Evolutionary conservation across 495 filamentous ascomycete species (phyloP), one percentile per base, ranked within the genome.

Genomic region (Tetracladium marchalianum): DNA sequence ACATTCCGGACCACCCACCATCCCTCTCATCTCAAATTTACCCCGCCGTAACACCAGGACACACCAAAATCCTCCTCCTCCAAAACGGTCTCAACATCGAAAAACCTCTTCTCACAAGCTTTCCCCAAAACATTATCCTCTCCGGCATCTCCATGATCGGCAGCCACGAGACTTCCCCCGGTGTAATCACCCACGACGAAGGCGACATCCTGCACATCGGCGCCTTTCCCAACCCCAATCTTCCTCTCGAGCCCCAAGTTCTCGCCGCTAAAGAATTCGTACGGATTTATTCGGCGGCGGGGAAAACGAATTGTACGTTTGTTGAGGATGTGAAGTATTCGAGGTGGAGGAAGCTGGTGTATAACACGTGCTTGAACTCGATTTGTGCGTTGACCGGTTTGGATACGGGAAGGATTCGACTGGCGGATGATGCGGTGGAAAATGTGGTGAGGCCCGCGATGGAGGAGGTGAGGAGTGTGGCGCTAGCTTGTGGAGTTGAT

Each of bases 61-160:
- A 70, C 31, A 73, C 78, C 1, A 60, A 62, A 4, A 73, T 82
- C 35, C 62, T 78, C 0, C 65, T 84, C 1, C 62, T 77, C 27
- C 80, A 83, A 55, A 84, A 82, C 50, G 80, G 78, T 1, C 62
- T 83, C 11, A 75, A 77, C 51, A 80, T 83, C 51, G 78, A 82
- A 52, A 65, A 64, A 4, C 79, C 77, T 0, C 50, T 81, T 11
- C 49, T 73, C 31, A 42, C 49, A 1, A 56, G 58, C 0, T 81
- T 76, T 51, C 76, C 77, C 0, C 13, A 47, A 0, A 82, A 75
- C 43, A 58, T 67, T 2, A 51, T 77, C 22, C 57, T 82, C 5
- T 73, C 68, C 2, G 71, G 75, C 4, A 67, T 83, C 15, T 64
- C 62, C 11, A 60, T 72, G n/a, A 75, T 73, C 40, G 68, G 69